Evolutionary conservation across 31 red algal genomes (phyloP).

Genomic region (Bonnemaisonia californica): DNA sequence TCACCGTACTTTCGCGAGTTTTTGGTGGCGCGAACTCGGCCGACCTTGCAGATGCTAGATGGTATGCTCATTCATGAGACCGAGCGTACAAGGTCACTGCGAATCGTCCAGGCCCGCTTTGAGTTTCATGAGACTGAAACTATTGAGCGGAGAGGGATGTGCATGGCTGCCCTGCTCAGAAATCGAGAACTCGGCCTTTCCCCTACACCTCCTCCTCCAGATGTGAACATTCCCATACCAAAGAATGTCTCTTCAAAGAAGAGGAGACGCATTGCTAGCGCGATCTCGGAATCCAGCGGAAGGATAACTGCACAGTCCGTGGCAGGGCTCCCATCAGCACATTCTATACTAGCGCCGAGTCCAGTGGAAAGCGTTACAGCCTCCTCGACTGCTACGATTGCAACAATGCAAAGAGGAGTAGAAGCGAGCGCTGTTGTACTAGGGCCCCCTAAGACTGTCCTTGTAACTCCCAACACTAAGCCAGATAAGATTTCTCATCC

Average conservation of each 20-base stretch:
- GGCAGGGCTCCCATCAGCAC: conserved; percentile 36
- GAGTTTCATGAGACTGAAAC: neutral
- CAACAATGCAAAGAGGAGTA: neutral
- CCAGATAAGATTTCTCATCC: neutral
- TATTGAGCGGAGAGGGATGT: neutral
- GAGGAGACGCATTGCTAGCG: conserved; percentile 1
- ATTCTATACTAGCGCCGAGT: neutral
- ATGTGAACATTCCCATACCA: neutral
- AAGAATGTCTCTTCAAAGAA: conserved; percentile 6
- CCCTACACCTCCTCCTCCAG: neutral
- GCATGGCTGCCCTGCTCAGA: conserved; percentile 5
- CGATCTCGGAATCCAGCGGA: neutral
- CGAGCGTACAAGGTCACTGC: neutral
- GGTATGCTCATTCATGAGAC: neutral
- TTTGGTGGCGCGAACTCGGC: neutral
- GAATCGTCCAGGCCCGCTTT: neutral
- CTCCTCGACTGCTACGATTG: neutral
- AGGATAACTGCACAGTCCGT: conserved; percentile 12
- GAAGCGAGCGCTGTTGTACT: neutral
- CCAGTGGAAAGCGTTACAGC: neutral
- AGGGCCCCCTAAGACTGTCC: neutral
- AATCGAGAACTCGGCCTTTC: conserved; percentile 12
- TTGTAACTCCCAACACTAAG: no score
- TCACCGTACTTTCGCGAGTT: conserved; percentile 10
- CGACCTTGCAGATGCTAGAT: neutral